Evolutionary conservation across 2,329 filamentous ascomycete species (phyloP).

Genomic region (Exophiala aquamarina): DNA sequence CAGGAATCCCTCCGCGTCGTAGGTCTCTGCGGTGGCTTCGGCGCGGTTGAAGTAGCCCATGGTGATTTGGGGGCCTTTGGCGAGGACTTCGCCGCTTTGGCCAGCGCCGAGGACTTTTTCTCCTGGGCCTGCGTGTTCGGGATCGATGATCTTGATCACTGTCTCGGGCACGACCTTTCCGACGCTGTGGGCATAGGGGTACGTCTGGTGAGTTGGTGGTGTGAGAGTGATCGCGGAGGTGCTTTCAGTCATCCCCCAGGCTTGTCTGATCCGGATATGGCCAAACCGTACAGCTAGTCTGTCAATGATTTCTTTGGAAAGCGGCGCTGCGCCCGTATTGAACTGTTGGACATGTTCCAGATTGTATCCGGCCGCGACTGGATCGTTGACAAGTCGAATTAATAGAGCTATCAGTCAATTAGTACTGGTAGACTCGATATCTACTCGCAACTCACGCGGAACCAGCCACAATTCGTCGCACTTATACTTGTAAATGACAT

Average conservation of each 20-base stretch:
- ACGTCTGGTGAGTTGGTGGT: slow-evolving; percentile 5
- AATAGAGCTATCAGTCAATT: slow-evolving; percentile 10
- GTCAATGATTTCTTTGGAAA: slow-evolving; percentile 69
- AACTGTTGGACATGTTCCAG: slow-evolving; percentile 64
- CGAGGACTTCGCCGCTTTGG: slow-evolving; percentile 10
- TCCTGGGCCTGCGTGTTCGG: slow-evolving; percentile 7
- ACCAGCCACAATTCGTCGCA: slow-evolving; percentile 18
- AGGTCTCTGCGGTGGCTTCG: slow-evolving; percentile 66
- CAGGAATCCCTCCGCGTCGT: slow-evolving; percentile 58
- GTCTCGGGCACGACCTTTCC: slow-evolving; percentile 51
- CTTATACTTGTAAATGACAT: slow-evolving; percentile 16
- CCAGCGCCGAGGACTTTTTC: slow-evolving; percentile 1
- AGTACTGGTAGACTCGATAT: neutral
- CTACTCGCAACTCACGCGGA: slow-evolving; percentile 15
- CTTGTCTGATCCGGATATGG: slow-evolving; percentile 65
- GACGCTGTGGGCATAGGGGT: slow-evolving; percentile 13
- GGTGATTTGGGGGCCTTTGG: slow-evolving; percentile 11
- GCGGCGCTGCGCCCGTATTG: slow-evolving; percentile 75
- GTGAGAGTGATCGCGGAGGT: slow-evolving; percentile 30
- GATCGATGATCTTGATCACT: slow-evolving; percentile 58
- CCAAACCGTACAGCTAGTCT: slow-evolving; percentile 66
- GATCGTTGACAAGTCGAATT: slow-evolving; percentile 16
- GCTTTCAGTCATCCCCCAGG: slow-evolving; percentile 76
- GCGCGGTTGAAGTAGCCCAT: slow-evolving; percentile 73
- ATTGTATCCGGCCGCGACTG: slow-evolving; percentile 42